Conservation (phyloP, 306 rosid genomes). For the Leucaena leucocephala region DNA sequence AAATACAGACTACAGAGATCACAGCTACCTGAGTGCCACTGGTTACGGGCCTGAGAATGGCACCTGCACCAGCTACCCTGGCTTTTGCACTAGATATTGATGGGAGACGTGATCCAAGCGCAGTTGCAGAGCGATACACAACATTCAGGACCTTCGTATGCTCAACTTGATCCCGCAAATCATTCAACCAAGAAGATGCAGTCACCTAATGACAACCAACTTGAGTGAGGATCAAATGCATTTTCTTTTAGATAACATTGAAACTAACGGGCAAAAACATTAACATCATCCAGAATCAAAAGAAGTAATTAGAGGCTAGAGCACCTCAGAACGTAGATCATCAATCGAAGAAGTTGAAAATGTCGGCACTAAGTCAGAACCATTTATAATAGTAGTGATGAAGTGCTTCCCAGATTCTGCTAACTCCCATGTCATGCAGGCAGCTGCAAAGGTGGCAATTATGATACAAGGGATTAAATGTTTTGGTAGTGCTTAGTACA, state of each 20-base stretch:
- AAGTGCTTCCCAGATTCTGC: slow-evolving; percentile 98
- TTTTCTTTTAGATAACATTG: background rate
- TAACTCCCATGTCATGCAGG: slow-evolving; percentile 96
- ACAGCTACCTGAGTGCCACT: slow-evolving; percentile 83
- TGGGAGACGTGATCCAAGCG: slow-evolving; percentile 86
- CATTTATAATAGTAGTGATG: slow-evolving; percentile 83
- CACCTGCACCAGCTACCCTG: slow-evolving; percentile 88
- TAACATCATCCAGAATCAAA: slow-evolving; percentile 9
- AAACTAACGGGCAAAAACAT: slow-evolving; percentile 9
- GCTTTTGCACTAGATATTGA: slow-evolving; percentile 94
- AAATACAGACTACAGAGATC: slow-evolving; percentile 19
- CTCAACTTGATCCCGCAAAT: slow-evolving; percentile 90
- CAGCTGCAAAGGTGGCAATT: slow-evolving; percentile 68
- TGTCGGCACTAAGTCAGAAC: slow-evolving; percentile 97
- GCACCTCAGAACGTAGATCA: slow-evolving; percentile 92
- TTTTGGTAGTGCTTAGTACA: background rate
- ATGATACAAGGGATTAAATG: slow-evolving; percentile 30
- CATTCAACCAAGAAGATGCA: slow-evolving; percentile 93
- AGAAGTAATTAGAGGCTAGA: slow-evolving; percentile 2
- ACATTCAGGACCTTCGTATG: slow-evolving; percentile 83
- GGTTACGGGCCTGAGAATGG: slow-evolving; percentile 83
- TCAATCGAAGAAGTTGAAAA: slow-evolving; percentile 90
- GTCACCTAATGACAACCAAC: slow-evolving; percentile 62
- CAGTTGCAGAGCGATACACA: slow-evolving; percentile 93
- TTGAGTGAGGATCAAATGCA: slow-evolving; percentile 16